phyloP scores from a whole-genome alignment of 2,329 filamentous ascomycete species.

The Venturia carpophila region DNA sequence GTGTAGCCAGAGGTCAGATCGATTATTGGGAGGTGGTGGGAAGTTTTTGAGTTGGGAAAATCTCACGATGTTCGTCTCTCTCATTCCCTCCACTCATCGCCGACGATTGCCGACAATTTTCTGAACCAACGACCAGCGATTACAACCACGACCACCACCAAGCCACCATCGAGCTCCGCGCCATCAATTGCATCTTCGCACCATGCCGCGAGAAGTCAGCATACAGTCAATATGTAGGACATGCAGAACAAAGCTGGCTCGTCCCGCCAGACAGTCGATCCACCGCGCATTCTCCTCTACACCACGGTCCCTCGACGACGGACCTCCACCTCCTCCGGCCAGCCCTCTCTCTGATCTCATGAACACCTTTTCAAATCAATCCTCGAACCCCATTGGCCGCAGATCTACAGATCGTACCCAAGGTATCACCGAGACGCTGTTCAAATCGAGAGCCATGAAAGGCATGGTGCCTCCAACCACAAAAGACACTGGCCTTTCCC shows the following conservation, averaged over 20 bases:
- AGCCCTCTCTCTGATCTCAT: neutral
- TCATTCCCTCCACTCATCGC: neutral
- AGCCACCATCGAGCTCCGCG: neutral
- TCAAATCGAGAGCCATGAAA: neutral
- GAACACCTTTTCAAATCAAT: neutral
- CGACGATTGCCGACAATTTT: constrained; percentile 8
- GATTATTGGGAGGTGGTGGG: neutral
- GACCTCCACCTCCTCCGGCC: constrained; percentile 3
- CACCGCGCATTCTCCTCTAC: constrained; percentile 31
- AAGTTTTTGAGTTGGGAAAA: neutral
- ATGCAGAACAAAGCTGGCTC: constrained; percentile 29
- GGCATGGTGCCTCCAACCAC: neutral
- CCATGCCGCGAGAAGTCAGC: constrained; percentile 20
- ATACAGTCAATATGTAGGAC: constrained; percentile 31
- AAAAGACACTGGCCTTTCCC: neutral
- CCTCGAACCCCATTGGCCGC: neutral
- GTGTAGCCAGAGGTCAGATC: neutral
- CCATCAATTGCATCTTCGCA: constrained; percentile 11
- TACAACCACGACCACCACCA: neutral
- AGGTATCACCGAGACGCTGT: neutral
- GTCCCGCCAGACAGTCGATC: constrained; percentile 17
- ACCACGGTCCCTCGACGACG: constrained; percentile 19
- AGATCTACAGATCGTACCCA: neutral
- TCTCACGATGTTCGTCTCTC: neutral
- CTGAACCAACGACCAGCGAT: neutral